Evolutionary conservation across 768 basidiomycete genomes (phyloP), one percentile per base, ranked within the genome.

Genomic region (Boletus sensibilis): DNA sequence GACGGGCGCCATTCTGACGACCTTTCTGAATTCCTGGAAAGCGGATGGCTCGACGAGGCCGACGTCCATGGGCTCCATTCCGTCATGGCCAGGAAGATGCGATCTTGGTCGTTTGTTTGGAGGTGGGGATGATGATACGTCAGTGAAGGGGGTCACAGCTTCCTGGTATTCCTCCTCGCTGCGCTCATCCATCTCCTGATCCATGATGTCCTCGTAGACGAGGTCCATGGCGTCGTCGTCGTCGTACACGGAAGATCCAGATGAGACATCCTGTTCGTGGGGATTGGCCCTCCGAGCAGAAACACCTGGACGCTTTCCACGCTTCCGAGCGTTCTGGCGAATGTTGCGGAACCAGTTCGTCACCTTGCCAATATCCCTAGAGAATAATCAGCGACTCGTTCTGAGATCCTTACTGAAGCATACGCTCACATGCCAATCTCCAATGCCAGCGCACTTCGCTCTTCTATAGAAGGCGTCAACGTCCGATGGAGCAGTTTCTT

Each of bases 331-430:
- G 18, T 87, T 88, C 73, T 92, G 90, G 37, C 90, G 82, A 55
- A 92, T 78, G 67, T 92, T 92, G 35, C 90, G 79, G 78, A 92
- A 92, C 90, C 90, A 92, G 69, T 92, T 92, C 18, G 90, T 90
- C 50, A 92, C 89, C 72, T 90, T 90, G 60, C 85, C 86, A 54
- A 92, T 71, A 72, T 92, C 90, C 90, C 83, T 86, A 55, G 14
- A 52, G 50, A 54, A 58, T 53, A 52, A 65, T 55, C 56, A 63
- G 34, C 27, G 16, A 64, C 50, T 39, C 29, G 55, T 52, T 42
- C 44, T 18, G 31, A 18, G 2, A 29, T 4, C 5, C 12, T 38
- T 14, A 18, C 12, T 31, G 34, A 27, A 27, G 29, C 42, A 46
- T 65, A 59, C 47, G 76, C 82, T 69, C 72, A 86, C 82, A 92